A percentile compares a stretch with the other conserved stretches of the same genome.
phyloP scores from a whole-genome alignment of 805 yeast genomes.

The Lipomyces lipofer region DNA sequence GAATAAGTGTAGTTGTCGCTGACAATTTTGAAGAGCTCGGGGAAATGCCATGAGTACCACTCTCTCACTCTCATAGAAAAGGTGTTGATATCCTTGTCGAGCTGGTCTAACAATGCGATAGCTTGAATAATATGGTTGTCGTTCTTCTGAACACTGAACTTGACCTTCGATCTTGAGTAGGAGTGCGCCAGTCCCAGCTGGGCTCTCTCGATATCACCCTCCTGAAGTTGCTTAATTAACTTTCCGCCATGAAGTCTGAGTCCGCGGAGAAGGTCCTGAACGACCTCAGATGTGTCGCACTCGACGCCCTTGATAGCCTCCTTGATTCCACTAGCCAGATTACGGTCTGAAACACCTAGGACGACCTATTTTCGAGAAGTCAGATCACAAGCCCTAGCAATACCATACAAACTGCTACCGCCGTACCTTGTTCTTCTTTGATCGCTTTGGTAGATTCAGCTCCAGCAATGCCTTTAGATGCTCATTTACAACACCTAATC shows the following conservation, averaged over 20 bases:
- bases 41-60: conserved; percentile 99
- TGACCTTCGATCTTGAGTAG: conserved; percentile 97
- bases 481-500: conserved; percentile 68
- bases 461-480: conserved; percentile 86
- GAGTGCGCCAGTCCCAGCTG: conserved; percentile 99
- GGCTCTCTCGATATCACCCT: conserved; percentile 95
- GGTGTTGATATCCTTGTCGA: conserved; percentile 97
- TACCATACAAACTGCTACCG: neutral
- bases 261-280: conserved; percentile 94
- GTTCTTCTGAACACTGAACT: conserved; percentile 97
- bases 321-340: conserved; percentile 95
- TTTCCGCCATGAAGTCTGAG: conserved; percentile 87
- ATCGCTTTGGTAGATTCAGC: conserved; percentile 80
- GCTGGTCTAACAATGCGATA: conserved; percentile 93
- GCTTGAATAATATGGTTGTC: conserved; percentile 99
- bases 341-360: conserved; percentile 90
- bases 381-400: too few species aligned
- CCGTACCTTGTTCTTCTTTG: conserved; percentile 56
- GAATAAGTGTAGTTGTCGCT: conserved; percentile 88
- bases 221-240: conserved; percentile 84
- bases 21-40: conserved; percentile 89
- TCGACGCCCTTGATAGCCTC: conserved; percentile 86
- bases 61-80: conserved; percentile 94
- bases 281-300: conserved; percentile 86
- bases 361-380: conserved; percentile 46